phyloP scores from a whole-genome alignment of 2,329 filamentous ascomycete genomes.

The Phialophora tarda region DNA sequence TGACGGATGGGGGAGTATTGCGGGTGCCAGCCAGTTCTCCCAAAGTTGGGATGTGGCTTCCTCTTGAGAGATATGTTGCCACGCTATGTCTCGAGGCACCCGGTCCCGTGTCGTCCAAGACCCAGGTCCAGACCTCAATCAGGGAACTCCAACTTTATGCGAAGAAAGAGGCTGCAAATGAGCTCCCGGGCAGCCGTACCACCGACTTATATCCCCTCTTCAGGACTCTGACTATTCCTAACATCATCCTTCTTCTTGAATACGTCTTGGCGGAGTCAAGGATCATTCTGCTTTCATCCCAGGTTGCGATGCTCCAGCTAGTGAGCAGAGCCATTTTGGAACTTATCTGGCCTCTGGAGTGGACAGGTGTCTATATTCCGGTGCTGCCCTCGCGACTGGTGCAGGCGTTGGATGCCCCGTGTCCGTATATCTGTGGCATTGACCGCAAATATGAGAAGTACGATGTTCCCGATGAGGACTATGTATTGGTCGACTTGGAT shows the following conservation, averaged over 20 bases:
- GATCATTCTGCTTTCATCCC: constrained; percentile 93
- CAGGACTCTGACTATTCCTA: constrained; percentile 84
- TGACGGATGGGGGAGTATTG: constrained; percentile 84
- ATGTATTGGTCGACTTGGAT: constrained; percentile 92
- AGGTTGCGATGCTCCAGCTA: constrained; percentile 94
- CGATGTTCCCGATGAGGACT: constrained; percentile 91
- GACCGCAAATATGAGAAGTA: constrained; percentile 88
- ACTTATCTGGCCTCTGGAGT: constrained; percentile 86
- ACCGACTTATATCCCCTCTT: constrained; percentile 94
- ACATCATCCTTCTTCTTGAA: constrained; percentile 91
- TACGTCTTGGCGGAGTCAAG: constrained; percentile 91
- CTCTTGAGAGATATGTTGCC: constrained; percentile 93
- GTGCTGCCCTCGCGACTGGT: constrained; percentile 85
- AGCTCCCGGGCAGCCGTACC: constrained; percentile 87
- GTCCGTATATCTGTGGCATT: constrained; percentile 95
- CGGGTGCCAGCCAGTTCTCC: constrained; percentile 88
- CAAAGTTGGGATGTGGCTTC: constrained; percentile 91
- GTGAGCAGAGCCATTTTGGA: constrained; percentile 86
- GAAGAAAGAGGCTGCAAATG: constrained; percentile 88
- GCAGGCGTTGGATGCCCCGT: constrained; percentile 90
- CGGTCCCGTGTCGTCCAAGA: constrained; percentile 89
- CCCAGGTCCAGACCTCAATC: constrained; percentile 89
- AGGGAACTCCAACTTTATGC: constrained; percentile 91
- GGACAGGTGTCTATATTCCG: constrained; percentile 93
- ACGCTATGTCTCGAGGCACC: constrained; percentile 96